phyloP scores from a whole-genome alignment of 169 alveolate species.

The Theileria sp. region DNA sequence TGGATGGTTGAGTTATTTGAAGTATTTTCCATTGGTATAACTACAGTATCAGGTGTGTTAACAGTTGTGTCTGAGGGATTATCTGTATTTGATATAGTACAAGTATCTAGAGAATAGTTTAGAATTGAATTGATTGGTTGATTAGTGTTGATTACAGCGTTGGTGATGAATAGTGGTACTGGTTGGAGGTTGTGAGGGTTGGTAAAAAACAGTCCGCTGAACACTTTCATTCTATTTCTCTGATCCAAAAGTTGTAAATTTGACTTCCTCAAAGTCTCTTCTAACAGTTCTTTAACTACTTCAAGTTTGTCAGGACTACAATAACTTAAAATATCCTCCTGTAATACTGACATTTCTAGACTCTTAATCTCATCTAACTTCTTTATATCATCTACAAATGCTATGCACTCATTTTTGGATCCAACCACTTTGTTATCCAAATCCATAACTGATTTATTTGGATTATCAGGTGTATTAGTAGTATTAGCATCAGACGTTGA shows the following conservation, averaged over 20 bases:
- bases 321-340: neutral
- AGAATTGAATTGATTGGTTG: slow-evolving; percentile 36
- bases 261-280: slow-evolving; percentile 22
- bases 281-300: neutral
- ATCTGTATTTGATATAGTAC: neutral
- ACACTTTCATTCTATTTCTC: neutral
- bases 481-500: neutral
- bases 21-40: neutral
- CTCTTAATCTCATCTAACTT: neutral
- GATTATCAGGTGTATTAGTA: neutral
- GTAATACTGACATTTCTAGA: slow-evolving; percentile 2
- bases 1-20: neutral
- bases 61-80: neutral
- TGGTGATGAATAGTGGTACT: slow-evolving; percentile 61
- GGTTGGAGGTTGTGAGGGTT: slow-evolving; percentile 50
- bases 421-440: neutral
- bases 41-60: too few relatives aligned
- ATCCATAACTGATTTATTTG: neutral
- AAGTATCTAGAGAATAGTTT: neutral
- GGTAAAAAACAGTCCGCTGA: slow-evolving; percentile 31
- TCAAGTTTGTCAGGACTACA: neutral
- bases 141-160: slow-evolving; percentile 35
- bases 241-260: slow-evolving; percentile 42
- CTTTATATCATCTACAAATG: slow-evolving; percentile 25
- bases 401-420: neutral